These are phyloP conservation scores for Podospora conica DNA, from an alignment of 495 filamentous ascomycete species.

Conservation along the genomic window DNA sequence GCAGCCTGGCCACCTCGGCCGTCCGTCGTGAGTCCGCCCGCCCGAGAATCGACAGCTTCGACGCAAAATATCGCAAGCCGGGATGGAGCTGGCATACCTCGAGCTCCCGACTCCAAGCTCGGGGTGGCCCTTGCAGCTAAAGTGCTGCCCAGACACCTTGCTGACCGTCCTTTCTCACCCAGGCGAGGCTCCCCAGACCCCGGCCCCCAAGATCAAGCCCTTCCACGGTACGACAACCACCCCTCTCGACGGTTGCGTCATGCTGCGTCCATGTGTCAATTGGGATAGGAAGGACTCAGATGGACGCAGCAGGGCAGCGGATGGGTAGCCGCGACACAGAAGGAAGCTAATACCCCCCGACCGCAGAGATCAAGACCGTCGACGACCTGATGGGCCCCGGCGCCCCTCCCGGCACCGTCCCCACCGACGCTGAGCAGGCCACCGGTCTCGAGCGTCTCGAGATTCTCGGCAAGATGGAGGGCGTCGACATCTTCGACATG, in stretches of 20 bases:
- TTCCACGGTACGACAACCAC: constrained; percentile 26
- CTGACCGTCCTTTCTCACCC: constrained; percentile 2
- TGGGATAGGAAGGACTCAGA: background rate
- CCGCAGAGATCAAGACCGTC: constrained; percentile 73
- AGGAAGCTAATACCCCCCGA: constrained; percentile 15
- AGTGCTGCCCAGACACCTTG: constrained; percentile 2
- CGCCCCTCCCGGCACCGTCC: constrained; percentile 72
- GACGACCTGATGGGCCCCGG: constrained; percentile 81
- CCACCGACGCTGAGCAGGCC: constrained; percentile 87
- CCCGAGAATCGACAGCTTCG: constrained; percentile 6
- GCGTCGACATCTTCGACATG: constrained; percentile 98
- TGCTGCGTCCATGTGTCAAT: constrained; percentile 9
- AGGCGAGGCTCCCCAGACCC: constrained; percentile 20
- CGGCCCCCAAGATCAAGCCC: constrained; percentile 28
- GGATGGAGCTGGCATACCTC: constrained; percentile 3
- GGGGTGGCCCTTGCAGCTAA: constrained; percentile 2
- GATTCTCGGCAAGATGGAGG: constrained; percentile 98
- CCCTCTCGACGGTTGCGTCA: constrained; percentile 2
- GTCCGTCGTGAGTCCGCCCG: constrained; percentile 49
- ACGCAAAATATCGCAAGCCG: constrained; percentile 20
- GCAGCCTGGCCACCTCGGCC: constrained; percentile 52
- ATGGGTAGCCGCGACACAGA: background rate
- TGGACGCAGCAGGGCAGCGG: background rate
- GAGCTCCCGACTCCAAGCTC: background rate
- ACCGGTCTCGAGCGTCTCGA: constrained; percentile 98